phyloP scores from a whole-genome alignment of 1,139 yeast species.

The Suhomyces bribrorum region DNA sequence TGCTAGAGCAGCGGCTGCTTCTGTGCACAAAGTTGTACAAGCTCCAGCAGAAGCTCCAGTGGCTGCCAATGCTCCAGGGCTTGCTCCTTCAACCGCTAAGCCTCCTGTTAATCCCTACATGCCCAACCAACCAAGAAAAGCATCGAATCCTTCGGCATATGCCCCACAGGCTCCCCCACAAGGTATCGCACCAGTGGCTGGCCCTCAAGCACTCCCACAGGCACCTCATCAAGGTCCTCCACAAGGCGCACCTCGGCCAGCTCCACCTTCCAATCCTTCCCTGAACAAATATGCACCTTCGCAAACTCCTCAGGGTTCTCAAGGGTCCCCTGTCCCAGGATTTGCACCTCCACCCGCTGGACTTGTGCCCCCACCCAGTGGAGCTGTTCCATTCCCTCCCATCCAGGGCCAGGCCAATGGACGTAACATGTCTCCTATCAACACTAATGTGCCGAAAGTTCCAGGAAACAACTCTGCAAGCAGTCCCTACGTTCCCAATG shows the following conservation, averaged over 20 bases:
- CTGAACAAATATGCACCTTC: slow-evolving; percentile 9
- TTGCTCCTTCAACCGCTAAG: slow-evolving; percentile 16
- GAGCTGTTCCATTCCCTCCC: slow-evolving; percentile 12
- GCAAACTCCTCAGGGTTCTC: slow-evolving; percentile 1
- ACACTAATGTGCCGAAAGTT: slow-evolving; percentile 16
- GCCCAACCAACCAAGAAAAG: slow-evolving; percentile 10
- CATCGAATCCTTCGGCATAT: slow-evolving; percentile 5
- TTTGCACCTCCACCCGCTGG: slow-evolving; percentile 2
- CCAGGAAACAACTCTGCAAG: slow-evolving; percentile 23
- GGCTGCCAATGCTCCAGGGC: slow-evolving; percentile 13
- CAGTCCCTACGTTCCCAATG: slow-evolving; percentile 49
- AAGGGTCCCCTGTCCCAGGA: background rate
- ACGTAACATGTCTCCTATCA: slow-evolving; percentile 13
- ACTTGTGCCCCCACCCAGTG: slow-evolving; percentile 7
- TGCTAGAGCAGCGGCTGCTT: slow-evolving; percentile 30
- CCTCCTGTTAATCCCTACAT: slow-evolving; percentile 18
- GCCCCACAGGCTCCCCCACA: slow-evolving; percentile 6
- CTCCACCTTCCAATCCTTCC: slow-evolving; percentile 1
- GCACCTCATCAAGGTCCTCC: background rate
- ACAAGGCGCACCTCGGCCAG: background rate
- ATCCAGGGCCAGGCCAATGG: slow-evolving; percentile 3
- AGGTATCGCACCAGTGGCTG: slow-evolving; percentile 2
- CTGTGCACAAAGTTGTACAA: slow-evolving; percentile 11
- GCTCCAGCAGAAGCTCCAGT: slow-evolving; percentile 14
- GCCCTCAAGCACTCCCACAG: background rate